These are phyloP conservation scores for Candida sojae DNA, from an alignment of 1,139 yeast genomes.

Conservation along the genomic window DNA sequence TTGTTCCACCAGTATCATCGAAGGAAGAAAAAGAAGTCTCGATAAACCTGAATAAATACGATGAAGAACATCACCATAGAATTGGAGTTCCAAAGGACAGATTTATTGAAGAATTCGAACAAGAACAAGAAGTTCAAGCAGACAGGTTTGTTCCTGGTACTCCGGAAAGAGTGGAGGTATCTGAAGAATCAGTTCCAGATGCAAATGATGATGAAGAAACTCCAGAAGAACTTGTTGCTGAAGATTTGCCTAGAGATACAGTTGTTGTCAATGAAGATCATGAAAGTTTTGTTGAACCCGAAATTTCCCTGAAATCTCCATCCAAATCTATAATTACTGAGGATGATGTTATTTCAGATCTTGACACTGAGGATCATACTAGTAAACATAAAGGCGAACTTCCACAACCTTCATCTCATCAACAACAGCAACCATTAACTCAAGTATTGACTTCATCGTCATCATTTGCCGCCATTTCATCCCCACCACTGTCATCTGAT, in stretches of 20 bases:
- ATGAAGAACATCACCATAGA: background rate
- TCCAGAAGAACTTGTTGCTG: constrained; percentile 4
- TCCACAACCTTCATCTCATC: constrained; percentile 3
- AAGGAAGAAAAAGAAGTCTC: constrained; percentile 3
- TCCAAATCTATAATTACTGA: constrained; percentile 12
- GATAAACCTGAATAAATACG: background rate
- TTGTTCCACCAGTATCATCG: background rate
- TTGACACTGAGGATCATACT: constrained; percentile 7
- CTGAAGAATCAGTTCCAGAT: background rate
- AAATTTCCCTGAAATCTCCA: constrained; percentile 11
- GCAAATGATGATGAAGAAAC: background rate
- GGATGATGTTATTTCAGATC: constrained; percentile 13
- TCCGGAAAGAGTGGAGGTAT: background rate
- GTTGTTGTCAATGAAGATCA: constrained; percentile 2
- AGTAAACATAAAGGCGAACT: background rate
- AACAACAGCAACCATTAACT: constrained; percentile 8
- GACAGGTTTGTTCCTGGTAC: background rate
- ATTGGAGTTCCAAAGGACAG: background rate
- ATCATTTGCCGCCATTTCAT: constrained; percentile 46
- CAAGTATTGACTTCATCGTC: constrained; percentile 37
- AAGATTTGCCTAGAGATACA: constrained; percentile 2
- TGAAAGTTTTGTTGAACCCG: constrained; percentile 10
- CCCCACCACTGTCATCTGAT: constrained; percentile 18
- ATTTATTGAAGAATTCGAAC: background rate
- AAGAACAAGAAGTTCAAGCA: background rate